Evolutionary conservation across 352 stramenopile species (phyloP), one percentile per base, ranked within the genome.

Genomic region (Halophytophthora polymorphica): DNA sequence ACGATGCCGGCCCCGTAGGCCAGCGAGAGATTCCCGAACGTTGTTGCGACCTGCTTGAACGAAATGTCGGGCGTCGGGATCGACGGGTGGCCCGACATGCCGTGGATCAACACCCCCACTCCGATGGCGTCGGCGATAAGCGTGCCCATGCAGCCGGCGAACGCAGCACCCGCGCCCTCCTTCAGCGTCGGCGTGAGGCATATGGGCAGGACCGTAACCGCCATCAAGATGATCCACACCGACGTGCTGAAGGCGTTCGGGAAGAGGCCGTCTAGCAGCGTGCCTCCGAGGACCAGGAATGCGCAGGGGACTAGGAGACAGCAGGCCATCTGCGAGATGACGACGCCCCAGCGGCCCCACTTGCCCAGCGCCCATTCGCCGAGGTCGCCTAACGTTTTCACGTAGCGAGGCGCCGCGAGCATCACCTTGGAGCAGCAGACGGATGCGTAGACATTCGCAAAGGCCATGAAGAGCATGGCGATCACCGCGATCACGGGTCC

Each of bases 161-260:
- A 69, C 12, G 69, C 69, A 0, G 59, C 61, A 23, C 58, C 58
- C 2, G 66, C 69, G 6, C 66, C 56, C 47, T 80, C 69, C 46
- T 80, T 75, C n/a, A 78, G 54, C 13, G 69, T 78, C 19, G 69
- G 69, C 31, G 60, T 70, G 18, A 79, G 38, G 36, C 64, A 67
- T 29, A 81, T 58, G 11, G 70, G 70, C 19, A 65, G 36, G 23
- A 70, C 29, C 15, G 40, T 62, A 11, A 73, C 4, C 4, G 64
- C 67, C 70, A 80, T 80, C 38, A 77, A 45, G 19, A 76, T 64
- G 39, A 74, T 78, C 71, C 71, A 83, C 19, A 56, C 71, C 33
- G 53, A 56, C 28, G 67, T 36, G 21, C 38, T 51, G 45, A 77
- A 69, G 28, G 66, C 42, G 17, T 56, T 52, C 6, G 69, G 69